Conservation (phyloP, 2,329 filamentous ascomycete genomes). For the Fusarium staphyleae region DNA sequence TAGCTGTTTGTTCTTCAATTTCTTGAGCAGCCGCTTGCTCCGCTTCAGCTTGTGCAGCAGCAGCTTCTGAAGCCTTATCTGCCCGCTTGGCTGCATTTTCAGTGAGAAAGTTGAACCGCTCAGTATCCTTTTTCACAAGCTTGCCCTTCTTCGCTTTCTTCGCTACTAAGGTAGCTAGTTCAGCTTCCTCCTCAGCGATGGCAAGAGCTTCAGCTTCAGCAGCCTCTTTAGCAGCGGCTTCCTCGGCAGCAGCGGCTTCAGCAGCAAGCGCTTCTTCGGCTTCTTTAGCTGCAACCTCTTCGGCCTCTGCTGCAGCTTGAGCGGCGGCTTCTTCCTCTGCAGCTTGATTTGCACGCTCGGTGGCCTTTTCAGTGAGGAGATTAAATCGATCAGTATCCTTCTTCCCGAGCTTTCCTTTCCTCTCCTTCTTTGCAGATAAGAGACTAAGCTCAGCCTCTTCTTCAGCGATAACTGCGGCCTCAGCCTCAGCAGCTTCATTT, state of each 20-base stretch:
- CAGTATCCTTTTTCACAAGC: conserved; percentile 39
- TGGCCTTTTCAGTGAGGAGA: conserved; percentile 44
- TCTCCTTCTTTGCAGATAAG: conserved; percentile 57
- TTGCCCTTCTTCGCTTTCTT: conserved; percentile 48
- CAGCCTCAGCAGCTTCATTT: conserved; percentile 15
- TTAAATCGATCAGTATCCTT: conserved; percentile 55
- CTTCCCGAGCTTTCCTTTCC: conserved; percentile 49
- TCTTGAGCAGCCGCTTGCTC: conserved; percentile 38
- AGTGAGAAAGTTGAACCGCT: conserved; percentile 41
- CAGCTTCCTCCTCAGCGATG: conserved; percentile 37
- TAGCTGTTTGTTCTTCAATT: conserved; percentile 37
- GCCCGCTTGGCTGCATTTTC: conserved; percentile 33
- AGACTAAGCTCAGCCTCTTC: conserved; percentile 48
- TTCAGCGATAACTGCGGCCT: conserved; percentile 29
- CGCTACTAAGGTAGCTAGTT: conserved; percentile 40
- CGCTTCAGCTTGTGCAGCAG: conserved; percentile 14
- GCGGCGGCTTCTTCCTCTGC: conserved; percentile 31
- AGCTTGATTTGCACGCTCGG: conserved; percentile 37
- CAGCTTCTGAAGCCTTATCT: conserved; percentile 4
- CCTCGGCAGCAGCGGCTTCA: conserved; percentile 22
- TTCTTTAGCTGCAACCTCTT: conserved; percentile 21
- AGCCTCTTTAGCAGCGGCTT: conserved; percentile 23
- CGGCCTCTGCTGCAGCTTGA: conserved; percentile 27
- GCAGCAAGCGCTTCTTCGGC: conserved; percentile 8
- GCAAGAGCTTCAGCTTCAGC: conserved; percentile 27